These are phyloP conservation scores for Pseudogymnoascus destructans DNA, from an alignment of 2,329 filamentous ascomycete species.

Conservation along the genomic window DNA sequence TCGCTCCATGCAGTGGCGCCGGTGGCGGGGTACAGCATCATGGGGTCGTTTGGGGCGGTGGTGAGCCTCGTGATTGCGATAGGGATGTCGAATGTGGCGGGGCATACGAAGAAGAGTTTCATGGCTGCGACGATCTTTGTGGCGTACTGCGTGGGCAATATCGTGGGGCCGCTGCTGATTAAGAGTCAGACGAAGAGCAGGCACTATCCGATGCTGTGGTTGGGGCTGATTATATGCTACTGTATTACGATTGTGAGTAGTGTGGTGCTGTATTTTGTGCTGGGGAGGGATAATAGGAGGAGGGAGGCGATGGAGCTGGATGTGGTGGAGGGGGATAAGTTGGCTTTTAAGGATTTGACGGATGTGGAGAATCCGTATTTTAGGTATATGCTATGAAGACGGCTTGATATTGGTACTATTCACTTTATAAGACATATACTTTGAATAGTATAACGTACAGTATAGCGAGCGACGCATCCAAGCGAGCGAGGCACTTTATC, in stretches of 20 bases:
- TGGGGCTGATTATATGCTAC: conserved; percentile 55
- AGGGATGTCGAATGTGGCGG: conserved; percentile 56
- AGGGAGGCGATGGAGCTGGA: conserved; percentile 37
- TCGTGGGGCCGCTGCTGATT: conserved; percentile 61
- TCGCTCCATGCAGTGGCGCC: conserved; percentile 50
- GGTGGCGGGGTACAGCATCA: conserved; percentile 58
- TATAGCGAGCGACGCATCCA: too few species aligned
- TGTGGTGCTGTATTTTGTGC: conserved; percentile 41
- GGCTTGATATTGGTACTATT: not conserved
- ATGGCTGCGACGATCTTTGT: conserved; percentile 64
- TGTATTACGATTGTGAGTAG: conserved; percentile 52
- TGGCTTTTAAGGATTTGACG: conserved; percentile 56
- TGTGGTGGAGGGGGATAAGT: conserved; percentile 47
- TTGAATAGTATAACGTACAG: not conserved
- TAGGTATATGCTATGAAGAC: conserved; percentile 33
- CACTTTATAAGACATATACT: not conserved
- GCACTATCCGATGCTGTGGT: conserved; percentile 62
- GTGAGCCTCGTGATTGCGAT: conserved; percentile 48
- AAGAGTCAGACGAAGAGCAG: conserved; percentile 48
- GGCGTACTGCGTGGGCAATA: conserved; percentile 64
- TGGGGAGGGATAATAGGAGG: conserved; percentile 44
- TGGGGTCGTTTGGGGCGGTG: conserved; percentile 59
- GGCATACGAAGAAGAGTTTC: conserved; percentile 65
- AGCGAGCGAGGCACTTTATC: too few species aligned
- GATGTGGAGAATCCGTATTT: conserved; percentile 58